Evolutionary conservation across 257 asterid genomes (phyloP).

Genomic region (Henckelia pumila): DNA sequence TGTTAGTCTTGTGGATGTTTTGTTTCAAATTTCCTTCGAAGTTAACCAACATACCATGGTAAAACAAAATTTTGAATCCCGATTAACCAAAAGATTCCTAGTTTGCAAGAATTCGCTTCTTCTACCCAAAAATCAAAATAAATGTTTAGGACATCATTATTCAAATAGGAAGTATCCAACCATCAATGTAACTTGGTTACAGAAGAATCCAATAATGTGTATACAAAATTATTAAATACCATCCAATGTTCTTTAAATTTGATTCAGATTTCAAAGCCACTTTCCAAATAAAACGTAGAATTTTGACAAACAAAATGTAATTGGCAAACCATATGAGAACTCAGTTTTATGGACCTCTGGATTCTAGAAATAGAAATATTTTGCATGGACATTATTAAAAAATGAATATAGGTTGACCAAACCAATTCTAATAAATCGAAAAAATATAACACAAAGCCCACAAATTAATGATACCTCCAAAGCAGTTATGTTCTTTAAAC

Average conservation of each 20-base stretch:
- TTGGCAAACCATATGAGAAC: too few relatives aligned
- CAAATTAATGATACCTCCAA: slow-evolving; percentile 52
- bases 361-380: not conserved
- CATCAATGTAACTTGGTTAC: slow-evolving; percentile 14
- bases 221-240: not conserved
- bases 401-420: slow-evolving; percentile 10
- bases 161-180: not conserved
- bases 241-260: not conserved
- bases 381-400: not conserved
- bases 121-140: too few relatives aligned
- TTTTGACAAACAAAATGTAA: slow-evolving; percentile 6
- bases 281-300: not conserved
- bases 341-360: too few relatives aligned
- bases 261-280: slow-evolving; percentile 17
- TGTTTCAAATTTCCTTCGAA: not conserved
- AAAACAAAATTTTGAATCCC: not conserved
- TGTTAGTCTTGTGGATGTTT: not conserved
- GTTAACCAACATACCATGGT: not conserved
- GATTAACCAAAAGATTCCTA: not conserved
- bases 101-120: too few relatives aligned
- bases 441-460: slow-evolving; percentile 9
- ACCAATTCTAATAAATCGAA: slow-evolving; percentile 9
- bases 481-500: slow-evolving; percentile 49
- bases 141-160: not conserved
- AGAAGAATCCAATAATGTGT: slow-evolving; percentile 3